These are phyloP conservation scores for Fusarium irregulare DNA, from an alignment of 2,329 filamentous ascomycete genomes.

Conservation along the genomic window DNA sequence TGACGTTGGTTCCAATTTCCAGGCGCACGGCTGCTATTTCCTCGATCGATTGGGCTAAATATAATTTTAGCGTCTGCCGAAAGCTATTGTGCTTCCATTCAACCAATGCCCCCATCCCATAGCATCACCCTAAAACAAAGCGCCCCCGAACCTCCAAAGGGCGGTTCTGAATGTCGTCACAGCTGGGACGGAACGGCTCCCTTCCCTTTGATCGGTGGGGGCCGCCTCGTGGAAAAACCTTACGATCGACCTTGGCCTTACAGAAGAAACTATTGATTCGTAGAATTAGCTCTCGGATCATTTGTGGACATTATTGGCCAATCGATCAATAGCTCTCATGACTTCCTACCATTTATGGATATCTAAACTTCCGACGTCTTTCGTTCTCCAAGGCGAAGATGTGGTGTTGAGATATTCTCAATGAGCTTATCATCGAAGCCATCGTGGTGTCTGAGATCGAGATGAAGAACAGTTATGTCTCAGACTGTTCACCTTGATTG, in stretches of 20 bases:
- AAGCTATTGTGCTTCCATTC: neutral
- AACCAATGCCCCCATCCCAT: constrained; percentile 1
- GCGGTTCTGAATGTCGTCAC: constrained; percentile 25
- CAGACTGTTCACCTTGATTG: neutral
- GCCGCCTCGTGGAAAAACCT: neutral
- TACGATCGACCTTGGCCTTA: constrained; percentile 28
- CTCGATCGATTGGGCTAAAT: constrained; percentile 13
- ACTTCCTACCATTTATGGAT: constrained; percentile 1
- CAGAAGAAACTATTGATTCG: constrained; percentile 12
- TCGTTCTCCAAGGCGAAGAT: neutral
- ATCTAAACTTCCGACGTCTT: neutral
- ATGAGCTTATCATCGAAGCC: neutral
- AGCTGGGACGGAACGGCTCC: neutral
- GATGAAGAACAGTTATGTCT: neutral
- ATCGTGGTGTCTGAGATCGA: neutral
- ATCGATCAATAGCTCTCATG: constrained; percentile 5
- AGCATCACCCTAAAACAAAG: neutral
- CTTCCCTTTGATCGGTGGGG: constrained; percentile 23
- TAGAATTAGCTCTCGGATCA: constrained; percentile 15
- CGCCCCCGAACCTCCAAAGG: neutral
- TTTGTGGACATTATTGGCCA: constrained; percentile 14
- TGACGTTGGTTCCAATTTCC: constrained; percentile 28
- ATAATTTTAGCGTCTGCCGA: constrained; percentile 19
- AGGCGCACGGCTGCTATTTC: constrained; percentile 25
- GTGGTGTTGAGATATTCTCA: neutral